phyloP scores from a whole-genome alignment of 75 land plant genomes.

The Cupressus sempervirens region DNA sequence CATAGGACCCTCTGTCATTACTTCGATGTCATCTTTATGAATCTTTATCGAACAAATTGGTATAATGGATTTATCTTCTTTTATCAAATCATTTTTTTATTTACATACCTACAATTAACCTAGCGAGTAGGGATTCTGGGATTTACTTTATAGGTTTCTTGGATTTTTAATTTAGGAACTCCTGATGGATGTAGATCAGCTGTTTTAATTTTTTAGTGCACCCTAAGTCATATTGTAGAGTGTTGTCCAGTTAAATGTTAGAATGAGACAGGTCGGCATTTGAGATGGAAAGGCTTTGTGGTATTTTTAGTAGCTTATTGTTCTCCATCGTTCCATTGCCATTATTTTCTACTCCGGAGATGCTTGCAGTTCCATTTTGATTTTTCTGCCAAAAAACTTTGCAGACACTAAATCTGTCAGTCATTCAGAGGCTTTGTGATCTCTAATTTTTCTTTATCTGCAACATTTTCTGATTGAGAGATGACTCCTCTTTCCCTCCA shows the following conservation, averaged over 20 bases:
- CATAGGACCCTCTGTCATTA: too few relatives aligned
- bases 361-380: background rate
- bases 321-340: background rate
- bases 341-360: background rate
- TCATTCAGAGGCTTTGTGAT: background rate
- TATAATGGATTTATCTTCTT: too few relatives aligned
- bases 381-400: background rate
- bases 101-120: too few relatives aligned
- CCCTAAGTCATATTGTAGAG: background rate
- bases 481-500: background rate
- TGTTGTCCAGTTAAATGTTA: background rate
- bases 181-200: background rate
- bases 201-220: background rate
- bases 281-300: background rate
- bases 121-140: too few relatives aligned
- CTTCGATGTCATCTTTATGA: too few relatives aligned
- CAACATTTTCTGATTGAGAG: background rate
- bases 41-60: too few relatives aligned
- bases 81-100: too few relatives aligned
- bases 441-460: background rate
- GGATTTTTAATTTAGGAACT: too few relatives aligned
- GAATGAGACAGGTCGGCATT: background rate
- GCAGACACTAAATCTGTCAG: slow-evolving; percentile 2
- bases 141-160: too few relatives aligned
- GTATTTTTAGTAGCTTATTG: background rate